Percentiles rank a stretch among this genome's conserved stretches.
These are phyloP conservation scores for Fusarium annulatum DNA, from an alignment of 2,329 filamentous ascomycete species.

Conservation along the genomic window DNA sequence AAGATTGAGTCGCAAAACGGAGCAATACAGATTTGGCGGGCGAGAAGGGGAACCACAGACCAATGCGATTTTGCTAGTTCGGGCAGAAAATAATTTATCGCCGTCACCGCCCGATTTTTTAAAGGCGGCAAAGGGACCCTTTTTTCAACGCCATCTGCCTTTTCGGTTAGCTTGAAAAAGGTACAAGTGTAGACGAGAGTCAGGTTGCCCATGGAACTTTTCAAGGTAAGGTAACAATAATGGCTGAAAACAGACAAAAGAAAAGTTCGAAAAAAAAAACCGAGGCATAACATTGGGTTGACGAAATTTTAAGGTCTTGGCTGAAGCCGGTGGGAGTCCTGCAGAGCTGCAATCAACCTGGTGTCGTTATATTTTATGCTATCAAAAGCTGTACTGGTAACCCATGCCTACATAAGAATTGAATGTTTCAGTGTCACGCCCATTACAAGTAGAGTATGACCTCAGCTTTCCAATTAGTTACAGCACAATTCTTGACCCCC, in stretches of 20 bases:
- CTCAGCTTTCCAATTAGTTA: too few relatives aligned
- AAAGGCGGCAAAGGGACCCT: constrained; percentile 28
- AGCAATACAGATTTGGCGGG: constrained; percentile 19
- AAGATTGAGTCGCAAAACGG: constrained; percentile 34
- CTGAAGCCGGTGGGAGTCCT: background rate
- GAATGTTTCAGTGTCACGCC: background rate
- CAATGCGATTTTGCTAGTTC: constrained; percentile 44
- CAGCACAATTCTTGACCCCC: background rate
- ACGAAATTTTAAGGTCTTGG: background rate
- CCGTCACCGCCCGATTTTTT: constrained; percentile 45
- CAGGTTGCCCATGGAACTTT: background rate
- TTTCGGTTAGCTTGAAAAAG: constrained; percentile 18
- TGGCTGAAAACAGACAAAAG: background rate
- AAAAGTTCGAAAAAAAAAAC: background rate
- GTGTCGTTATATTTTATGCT: background rate
- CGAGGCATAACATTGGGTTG: background rate
- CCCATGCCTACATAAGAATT: background rate
- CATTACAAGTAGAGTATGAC: background rate
- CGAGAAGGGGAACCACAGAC: constrained; percentile 31
- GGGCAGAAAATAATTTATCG: constrained; percentile 48
- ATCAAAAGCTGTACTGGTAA: background rate
- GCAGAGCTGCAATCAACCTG: background rate
- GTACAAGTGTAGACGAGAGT: background rate
- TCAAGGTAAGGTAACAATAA: background rate
- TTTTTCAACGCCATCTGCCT: constrained; percentile 27